Base-by-base conservation (phyloP, 78 protist species). In the Capsaspora owczarzaki region DNA sequence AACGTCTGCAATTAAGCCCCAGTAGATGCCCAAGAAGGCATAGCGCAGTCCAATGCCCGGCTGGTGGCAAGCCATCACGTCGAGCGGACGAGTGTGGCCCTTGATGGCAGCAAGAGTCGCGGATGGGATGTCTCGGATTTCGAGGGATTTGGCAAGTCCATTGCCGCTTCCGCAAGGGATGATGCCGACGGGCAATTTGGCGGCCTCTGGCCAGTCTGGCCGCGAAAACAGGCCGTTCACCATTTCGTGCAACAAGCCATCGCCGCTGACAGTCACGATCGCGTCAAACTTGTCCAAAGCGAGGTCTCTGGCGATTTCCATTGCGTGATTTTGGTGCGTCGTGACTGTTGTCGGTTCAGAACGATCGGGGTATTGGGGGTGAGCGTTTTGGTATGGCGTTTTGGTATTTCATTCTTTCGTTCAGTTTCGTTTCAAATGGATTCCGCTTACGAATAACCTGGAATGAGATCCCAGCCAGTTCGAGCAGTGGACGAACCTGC, bases 21-120 rank as follows among this genome's bases (percentile, higher is more conserved):
- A 80, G 19, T 83, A 76, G 20, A 85, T 33, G 43, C 86, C 79
- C 49, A 85, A 53, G 60, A 77, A 63, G n/a, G 83, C 81, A 46
- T 79, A 70, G 83, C 78, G 76, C 43, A 76, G 78, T 14, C 49
- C 69, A 8, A 46, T 79, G 37, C 79, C 66, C 33, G 35, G 82
- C 72, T 85, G 89, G 25, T 37, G 31, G 27, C 72, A 31, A 3
- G 78, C 51, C 37, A 76, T 61, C 42, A 85, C 61, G 61, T 85
- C 89, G 43, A 85, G 35, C 47, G 89, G 89, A 69, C 80, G 46
- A 19, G 85, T 41, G 68, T 47, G 72, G 60, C 89, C 89, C 71
- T 63, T 63, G 71, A 63, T 35, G 12, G 33, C 43, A 14, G 23
- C 8, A 25, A 63, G 33, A 1, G 41, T 41, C 10, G 71, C 71